Base-by-base conservation (phyloP, 2,329 filamentous ascomycete species). In the Fusarium solani-melongenae region DNA sequence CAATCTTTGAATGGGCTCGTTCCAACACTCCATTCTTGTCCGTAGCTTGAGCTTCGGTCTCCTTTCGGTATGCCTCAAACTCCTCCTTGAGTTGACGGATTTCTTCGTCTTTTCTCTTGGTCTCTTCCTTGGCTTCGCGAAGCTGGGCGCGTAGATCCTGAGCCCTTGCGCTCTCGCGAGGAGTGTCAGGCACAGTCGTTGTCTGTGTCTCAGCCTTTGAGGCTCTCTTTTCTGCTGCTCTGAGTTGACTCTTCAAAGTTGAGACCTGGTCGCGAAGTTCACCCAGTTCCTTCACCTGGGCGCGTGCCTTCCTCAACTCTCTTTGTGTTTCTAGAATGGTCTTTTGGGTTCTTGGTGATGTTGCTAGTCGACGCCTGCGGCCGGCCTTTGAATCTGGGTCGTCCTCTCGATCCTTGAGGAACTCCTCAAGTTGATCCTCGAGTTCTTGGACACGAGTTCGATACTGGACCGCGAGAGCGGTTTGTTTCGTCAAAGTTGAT, bases 361-460 rank as follows among this genome's bases (percentile, higher is more conserved):
- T 80, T 20, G 82, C 79, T 36, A 83, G 81, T 24, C 82, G 81
- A 44, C 81, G 82, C 24, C 80, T 81, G 17, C 79, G 80, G n/a
- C 70, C 75, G 5, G 22, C 24, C 15, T 79, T 79, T 12, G 76
- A 74, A 39, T 79, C 79, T 14, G 72, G 73, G 20, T 79, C 80
- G 3, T 83, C 80, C 34, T 83, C 82, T 27, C 81, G 81, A 10
- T 82, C 83, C 39, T 73, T 79, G 66, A 81, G 76, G 22, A 82
- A 74, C 2, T 85, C 84, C 66, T 84, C 87, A 17, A 88, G 82
- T 72, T 87, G 81, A 5, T 82, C 81, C 66, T 91, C 88, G 62
- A 92, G 83, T 70, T 91, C 88, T 68, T 89, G 87, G 10, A 92
- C 88, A 62, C 89, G 88, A 31, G 85, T 84, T 70, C 87, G 87